Base-by-base conservation (phyloP, 148 eudicot genomes). In the Chenopodium berlandieri region DNA sequence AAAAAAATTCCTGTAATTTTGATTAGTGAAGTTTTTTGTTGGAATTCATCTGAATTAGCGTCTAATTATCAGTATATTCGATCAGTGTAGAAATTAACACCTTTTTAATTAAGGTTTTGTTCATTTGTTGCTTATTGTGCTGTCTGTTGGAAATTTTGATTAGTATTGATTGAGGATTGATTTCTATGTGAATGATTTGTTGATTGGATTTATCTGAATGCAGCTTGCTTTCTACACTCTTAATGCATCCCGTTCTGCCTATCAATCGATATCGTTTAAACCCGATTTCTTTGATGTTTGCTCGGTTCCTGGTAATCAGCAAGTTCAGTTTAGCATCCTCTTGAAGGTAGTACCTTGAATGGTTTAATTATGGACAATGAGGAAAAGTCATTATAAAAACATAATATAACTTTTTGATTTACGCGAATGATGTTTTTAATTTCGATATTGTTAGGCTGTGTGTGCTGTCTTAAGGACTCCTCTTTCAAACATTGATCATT, bases 401-500 rank as follows among this genome's bases (percentile, higher is more conserved):
- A 17, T 16, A 1, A 16, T 3, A 54, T 54, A 0, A 54, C 14
- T 44, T n/a, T n/a, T 17, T 52, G 9, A 66, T 1, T 62, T 14
- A 17, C 2, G 1, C 12, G 20, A 63, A 20, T 84, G 25, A 30
- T 54, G 14, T 34, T 23, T 48, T 19, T 54, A 20, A 48, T 81
- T 23, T 67, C 47, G 22, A 13, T 30, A 71, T 63, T 70, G 78
- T 31, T 87, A 96, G 99, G 98, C 95, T 73, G 85, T 96, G 85
- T 92, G 99, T 84, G 89, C 98, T 83, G 99, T 96, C 80, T 87
- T 96, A 52, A 88, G 99, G 91, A 93, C 97, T 22, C 96, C 93
- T 7, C 84, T 91, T 78, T 83, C 97, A 9, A 90, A 89, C 84
- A 89, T 95, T 63, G 97, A 95, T 87, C 89, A 82, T 83, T 84